phyloP scores from a whole-genome alignment of 192 early-diverging fungal genomes.

The Podila minutissima region DNA sequence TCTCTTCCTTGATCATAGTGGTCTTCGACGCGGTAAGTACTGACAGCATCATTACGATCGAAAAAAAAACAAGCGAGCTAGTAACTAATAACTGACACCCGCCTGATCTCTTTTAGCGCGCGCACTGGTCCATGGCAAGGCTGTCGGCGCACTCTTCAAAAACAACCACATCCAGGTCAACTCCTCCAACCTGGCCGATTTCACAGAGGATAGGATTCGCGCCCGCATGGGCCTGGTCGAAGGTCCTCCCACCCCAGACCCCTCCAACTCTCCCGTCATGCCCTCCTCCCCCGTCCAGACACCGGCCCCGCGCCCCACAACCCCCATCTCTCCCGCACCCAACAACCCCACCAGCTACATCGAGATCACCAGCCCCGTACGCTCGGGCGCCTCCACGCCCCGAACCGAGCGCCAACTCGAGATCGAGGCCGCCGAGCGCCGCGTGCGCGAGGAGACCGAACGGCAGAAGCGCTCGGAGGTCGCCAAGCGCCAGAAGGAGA shows the following conservation, averaged over 20 bases:
- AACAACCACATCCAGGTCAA: conserved; percentile 43
- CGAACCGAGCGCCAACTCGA: conserved; percentile 42
- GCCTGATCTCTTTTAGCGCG: conserved; percentile 46
- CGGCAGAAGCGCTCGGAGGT: conserved; percentile 45
- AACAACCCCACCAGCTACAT: conserved; percentile 20
- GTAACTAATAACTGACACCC: background rate
- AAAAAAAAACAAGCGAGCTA: background rate
- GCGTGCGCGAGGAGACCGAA: conserved; percentile 51
- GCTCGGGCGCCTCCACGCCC: conserved; percentile 20
- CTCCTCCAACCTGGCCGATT: conserved; percentile 27
- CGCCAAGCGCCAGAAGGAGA: conserved; percentile 31
- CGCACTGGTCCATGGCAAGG: conserved; percentile 71
- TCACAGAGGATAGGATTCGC: conserved; percentile 26
- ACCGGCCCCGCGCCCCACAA: conserved; percentile 23
- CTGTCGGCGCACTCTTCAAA: conserved; percentile 64
- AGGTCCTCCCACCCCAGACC: conserved; percentile 32
- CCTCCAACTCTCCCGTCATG: conserved; percentile 20
- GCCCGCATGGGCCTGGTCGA: conserved; percentile 25
- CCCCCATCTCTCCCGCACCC: conserved; percentile 27
- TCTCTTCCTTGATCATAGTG: conserved; percentile 8
- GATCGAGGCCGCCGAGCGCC: conserved; percentile 46
- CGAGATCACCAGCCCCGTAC: conserved; percentile 16
- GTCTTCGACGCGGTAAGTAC: conserved; percentile 36
- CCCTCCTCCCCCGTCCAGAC: conserved; percentile 19
- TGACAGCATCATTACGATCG: background rate